A percentile compares a stretch with the other conserved stretches of the same genome.
Evolutionary conservation across 441 rosid species (phyloP).

Genomic region (Croton setiger): DNA sequence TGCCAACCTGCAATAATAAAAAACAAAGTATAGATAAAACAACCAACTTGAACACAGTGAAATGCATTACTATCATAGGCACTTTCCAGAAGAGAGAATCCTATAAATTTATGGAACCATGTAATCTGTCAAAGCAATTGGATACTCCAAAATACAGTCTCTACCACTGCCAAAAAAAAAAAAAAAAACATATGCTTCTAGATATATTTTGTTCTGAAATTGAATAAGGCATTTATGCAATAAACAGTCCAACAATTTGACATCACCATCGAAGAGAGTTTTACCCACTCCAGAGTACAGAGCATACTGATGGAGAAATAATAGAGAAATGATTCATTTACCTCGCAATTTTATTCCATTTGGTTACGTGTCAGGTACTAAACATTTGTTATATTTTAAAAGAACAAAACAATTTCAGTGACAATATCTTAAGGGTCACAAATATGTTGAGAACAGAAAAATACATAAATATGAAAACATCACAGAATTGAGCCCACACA

Average conservation of each 20-base stretch:
- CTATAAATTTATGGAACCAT: neutral
- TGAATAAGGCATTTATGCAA: neutral
- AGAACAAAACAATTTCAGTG: neutral
- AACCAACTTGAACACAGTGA: neutral
- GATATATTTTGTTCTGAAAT: neutral
- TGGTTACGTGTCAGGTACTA: neutral
- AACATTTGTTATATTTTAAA: neutral
- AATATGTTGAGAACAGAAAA: neutral
- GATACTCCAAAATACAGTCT: neutral
- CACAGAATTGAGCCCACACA: neutral
- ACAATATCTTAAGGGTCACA: neutral
- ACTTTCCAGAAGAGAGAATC: neutral
- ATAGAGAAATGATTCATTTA: neutral
- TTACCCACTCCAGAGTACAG: neutral
- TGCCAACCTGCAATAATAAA: conserved; percentile 52
- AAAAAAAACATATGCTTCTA: neutral
- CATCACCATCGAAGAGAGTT: neutral
- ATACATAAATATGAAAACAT: neutral
- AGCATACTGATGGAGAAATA: neutral
- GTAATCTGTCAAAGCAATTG: neutral
- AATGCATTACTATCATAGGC: neutral
- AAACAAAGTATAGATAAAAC: conserved; percentile 14
- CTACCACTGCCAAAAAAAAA: neutral
- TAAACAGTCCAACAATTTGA: neutral
- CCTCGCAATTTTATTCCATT: neutral